Percentiles rank a stretch among this genome's conserved stretches.
These are phyloP conservation scores for Fusarium coicis DNA, from an alignment of 2,329 filamentous ascomycete genomes.

Conservation along the genomic window DNA sequence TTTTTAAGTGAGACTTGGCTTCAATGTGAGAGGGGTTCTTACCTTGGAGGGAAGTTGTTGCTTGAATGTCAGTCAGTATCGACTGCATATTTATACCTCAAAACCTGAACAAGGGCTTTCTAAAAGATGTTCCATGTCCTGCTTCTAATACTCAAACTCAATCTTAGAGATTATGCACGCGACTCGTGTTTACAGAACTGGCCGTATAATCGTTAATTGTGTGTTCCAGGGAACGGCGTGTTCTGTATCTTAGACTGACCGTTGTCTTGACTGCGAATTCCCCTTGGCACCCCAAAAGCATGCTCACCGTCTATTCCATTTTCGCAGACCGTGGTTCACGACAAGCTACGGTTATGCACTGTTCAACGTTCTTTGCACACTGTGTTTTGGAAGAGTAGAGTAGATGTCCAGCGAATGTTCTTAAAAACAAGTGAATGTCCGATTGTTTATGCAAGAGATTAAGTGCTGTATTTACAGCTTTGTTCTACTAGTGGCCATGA, in stretches of 20 bases:
- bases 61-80: fast-evolving
- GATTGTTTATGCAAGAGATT: too few relatives aligned
- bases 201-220: fast-evolving
- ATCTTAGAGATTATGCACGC: fast-evolving
- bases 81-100: fast-evolving
- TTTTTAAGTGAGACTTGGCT: background rate
- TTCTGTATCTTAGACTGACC: fast-evolving
- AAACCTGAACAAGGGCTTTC: fast-evolving
- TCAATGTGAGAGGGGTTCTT: background rate
- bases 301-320: background rate
- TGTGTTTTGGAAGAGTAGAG: too few relatives aligned
- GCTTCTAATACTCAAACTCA: fast-evolving
- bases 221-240: fast-evolving
- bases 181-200: background rate
- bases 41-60: too few relatives aligned
- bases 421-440: too few relatives aligned
- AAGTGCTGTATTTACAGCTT: too few relatives aligned
- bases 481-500: too few relatives aligned
- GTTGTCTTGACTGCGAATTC: fast-evolving
- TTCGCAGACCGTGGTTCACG: background rate
- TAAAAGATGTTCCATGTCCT: fast-evolving
- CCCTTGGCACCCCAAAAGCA: fast-evolving
- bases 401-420: too few relatives aligned
- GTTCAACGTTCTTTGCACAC: fast-evolving
- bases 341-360: fast-evolving